Base-by-base conservation (phyloP, 1,284 basidiomycete genomes). In the Irpex rosettiformis region DNA sequence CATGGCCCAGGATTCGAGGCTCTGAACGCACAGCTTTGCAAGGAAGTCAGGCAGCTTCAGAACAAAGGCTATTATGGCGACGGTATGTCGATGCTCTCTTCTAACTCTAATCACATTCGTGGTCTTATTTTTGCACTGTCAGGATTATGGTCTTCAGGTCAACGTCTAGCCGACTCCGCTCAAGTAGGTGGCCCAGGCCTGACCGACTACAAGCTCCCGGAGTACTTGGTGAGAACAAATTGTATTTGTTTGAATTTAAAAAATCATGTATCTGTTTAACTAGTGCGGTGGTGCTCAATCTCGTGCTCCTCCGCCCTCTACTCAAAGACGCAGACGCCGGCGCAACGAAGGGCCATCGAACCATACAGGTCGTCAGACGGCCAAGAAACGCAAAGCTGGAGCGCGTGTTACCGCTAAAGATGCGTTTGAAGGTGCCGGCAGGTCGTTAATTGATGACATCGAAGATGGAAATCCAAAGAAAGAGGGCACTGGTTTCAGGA, bases 101-200 rank as follows among this genome's bases (percentile, higher is more conserved):
- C 55, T n/a, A n/a, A n/a, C n/a, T n/a, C n/a, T n/a, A n/a, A n/a
- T n/a, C n/a, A n/a, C n/a, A n/a, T n/a, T n/a, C 7, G 37, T 27
- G 51, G n/a, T 29, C 33, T 16, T 58, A 30, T n/a, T 8, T 27
- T 61, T 30, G 56, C 60, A 8, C 51, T 43, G 49, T 16, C 27
- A 61, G 91, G 89, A 89, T 4, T 89, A 87, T 93, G 89, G 88
- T 93, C 90, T 16, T 83, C 86, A 52, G 89, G 91, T 1, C 82
- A 73, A 16, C 80, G 88, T 43, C 75, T 93, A 6, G 75, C 75
- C 1, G 89, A 91, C 69, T 88, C 87, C 0, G 77, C 77, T 1
- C 73, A 69, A 49, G 70, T 89, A 7, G 70, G 72, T 0, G 81
- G 84, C 8, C 72, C 80, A 59, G 81, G 82, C 2, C 69, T 82